These are phyloP conservation scores for Stellera chamaejasme DNA, from an alignment of 345 rosid species.

Conservation along the genomic window DNA sequence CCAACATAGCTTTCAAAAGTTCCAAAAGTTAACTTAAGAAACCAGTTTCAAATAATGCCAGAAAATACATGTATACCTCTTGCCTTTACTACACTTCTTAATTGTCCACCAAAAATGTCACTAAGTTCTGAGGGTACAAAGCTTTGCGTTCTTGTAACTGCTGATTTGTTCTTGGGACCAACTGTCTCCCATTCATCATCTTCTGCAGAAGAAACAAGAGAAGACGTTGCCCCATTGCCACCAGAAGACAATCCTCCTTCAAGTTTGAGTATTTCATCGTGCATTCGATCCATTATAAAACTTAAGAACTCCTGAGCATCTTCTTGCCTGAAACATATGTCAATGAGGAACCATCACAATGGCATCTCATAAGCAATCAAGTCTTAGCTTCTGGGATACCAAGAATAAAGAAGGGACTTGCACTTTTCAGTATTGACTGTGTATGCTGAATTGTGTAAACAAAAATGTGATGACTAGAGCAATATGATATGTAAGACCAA, in stretches of 20 bases:
- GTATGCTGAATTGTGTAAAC: too few species aligned
- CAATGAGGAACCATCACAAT: slow-evolving; percentile 1
- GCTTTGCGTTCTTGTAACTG: slow-evolving; percentile 85
- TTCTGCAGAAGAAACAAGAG: slow-evolving; percentile 49
- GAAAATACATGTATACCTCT: slow-evolving; percentile 29
- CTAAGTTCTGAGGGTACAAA: slow-evolving; percentile 65
- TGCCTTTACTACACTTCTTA: slow-evolving; percentile 78
- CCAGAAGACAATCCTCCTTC: slow-evolving; percentile 31
- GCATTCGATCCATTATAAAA: slow-evolving; percentile 89
- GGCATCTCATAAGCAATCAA: not conserved
- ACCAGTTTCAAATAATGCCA: not conserved
- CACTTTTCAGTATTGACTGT: too few species aligned
- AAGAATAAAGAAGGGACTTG: not conserved
- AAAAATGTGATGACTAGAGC: too few species aligned
- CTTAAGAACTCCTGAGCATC: slow-evolving; percentile 98
- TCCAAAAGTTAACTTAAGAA: not conserved
- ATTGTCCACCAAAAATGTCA: slow-evolving; percentile 81
- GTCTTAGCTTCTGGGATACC: not conserved
- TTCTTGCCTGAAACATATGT: slow-evolving; percentile 65
- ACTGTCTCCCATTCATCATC: slow-evolving; percentile 98
- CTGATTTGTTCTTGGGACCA: slow-evolving; percentile 87
- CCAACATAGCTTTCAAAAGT: not conserved
- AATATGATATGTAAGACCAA: too few species aligned
- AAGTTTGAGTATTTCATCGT: slow-evolving; percentile 72
- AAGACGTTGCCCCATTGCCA: slow-evolving; percentile 31